Conservation (phyloP, 495 filamentous ascomycete genomes). For the Filosporella fistucella region DNA sequence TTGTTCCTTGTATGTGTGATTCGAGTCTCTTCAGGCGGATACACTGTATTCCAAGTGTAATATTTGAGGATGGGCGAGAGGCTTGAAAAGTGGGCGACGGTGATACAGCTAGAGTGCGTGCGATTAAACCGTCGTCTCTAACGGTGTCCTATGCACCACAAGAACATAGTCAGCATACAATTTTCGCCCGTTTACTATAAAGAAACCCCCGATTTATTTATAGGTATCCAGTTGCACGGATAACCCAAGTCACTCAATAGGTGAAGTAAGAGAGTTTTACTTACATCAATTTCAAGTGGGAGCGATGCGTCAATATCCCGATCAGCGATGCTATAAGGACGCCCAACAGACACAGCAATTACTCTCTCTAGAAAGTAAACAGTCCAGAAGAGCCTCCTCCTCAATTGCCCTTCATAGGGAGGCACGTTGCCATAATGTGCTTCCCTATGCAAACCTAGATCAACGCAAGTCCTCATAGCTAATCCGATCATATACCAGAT, state of each 20-base stretch:
- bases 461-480: constrained; percentile 50
- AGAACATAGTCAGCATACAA: too few species aligned
- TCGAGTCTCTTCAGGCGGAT: constrained; percentile 47
- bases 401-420: constrained; percentile 42
- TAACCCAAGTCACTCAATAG: too few species aligned
- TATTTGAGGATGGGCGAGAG: constrained; percentile 25
- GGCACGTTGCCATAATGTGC: constrained; percentile 43
- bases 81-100: constrained; percentile 27
- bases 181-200: too few species aligned
- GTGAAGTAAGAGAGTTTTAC: too few species aligned
- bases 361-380: constrained; percentile 49
- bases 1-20: constrained; percentile 48
- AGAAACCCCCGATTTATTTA: too few species aligned
- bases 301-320: constrained; percentile 48
- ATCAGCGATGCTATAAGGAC: constrained; percentile 48
- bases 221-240: too few species aligned
- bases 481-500: constrained; percentile 56
- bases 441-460: constrained; percentile 46
- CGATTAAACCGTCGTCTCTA: constrained; percentile 29
- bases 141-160: too few species aligned
- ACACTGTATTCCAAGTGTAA: constrained; percentile 46
- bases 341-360: constrained; percentile 45
- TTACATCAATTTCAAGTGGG: constrained; percentile 35
- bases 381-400: constrained; percentile 48
- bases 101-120: constrained; percentile 30